Conservation (phyloP, 441 rosid species). For the Theobroma grandiflorum region DNA sequence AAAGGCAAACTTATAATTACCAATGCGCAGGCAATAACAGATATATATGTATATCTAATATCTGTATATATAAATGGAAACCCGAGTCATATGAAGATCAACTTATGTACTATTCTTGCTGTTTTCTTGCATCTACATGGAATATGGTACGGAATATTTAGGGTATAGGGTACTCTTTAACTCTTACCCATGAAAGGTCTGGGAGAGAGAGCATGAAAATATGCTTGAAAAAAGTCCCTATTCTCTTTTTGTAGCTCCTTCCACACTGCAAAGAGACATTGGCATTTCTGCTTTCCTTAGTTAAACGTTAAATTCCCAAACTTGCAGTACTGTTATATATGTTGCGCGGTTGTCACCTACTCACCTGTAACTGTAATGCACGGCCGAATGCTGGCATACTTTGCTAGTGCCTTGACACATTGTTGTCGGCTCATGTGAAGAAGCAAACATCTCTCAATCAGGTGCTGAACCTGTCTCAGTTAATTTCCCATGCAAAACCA, state of each 20-base stretch:
- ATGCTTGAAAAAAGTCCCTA: conserved; percentile 49
- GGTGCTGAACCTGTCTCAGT: conserved; percentile 52
- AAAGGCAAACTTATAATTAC: background rate
- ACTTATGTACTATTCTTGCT: background rate
- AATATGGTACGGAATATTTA: background rate
- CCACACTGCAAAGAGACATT: conserved; percentile 47
- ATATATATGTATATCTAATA: no score
- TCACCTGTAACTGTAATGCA: conserved; percentile 51
- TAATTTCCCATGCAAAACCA: conserved; percentile 14
- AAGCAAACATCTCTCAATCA: conserved; percentile 62
- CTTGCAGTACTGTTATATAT: background rate
- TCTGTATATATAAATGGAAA: no score
- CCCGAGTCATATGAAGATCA: no score
- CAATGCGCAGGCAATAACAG: background rate
- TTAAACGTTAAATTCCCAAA: conserved; percentile 5
- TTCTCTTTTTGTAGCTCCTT: conserved; percentile 59
- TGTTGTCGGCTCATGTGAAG: conserved; percentile 58
- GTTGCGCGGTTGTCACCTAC: background rate
- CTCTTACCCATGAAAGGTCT: conserved; percentile 21
- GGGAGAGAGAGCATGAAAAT: conserved; percentile 39
- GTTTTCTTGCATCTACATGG: background rate
- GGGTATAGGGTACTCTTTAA: background rate
- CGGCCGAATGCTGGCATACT: conserved; percentile 52
- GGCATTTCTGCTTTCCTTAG: background rate
- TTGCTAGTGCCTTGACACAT: conserved; percentile 48